A percentile compares a stretch with the other conserved stretches of the same genome.
Conservation (phyloP, 805 yeast species). For the Wickerhamiella sorbophila region DNA sequence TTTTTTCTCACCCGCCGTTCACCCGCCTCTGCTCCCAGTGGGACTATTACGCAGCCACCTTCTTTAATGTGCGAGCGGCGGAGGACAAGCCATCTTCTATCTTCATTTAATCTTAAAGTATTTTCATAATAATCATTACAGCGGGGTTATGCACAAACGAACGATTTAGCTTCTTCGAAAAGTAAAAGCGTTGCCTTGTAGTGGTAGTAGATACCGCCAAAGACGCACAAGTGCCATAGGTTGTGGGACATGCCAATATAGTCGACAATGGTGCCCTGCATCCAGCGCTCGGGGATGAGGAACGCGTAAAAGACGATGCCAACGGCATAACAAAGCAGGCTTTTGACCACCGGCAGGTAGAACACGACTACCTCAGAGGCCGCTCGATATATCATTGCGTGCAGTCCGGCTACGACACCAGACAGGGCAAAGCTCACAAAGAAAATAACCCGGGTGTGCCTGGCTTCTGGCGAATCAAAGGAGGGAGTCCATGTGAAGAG, state of each 20-base stretch:
- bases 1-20: too few relatives aligned
- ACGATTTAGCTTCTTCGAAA: conserved; percentile 32
- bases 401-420: conserved; percentile 54
- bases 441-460: conserved; percentile 65
- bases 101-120: too few relatives aligned
- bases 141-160: neutral
- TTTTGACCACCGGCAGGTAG: conserved; percentile 56
- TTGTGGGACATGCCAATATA: conserved; percentile 80
- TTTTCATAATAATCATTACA: too few relatives aligned
- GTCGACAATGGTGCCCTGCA: conserved; percentile 26
- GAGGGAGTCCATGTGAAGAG: conserved; percentile 81
- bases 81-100: too few relatives aligned
- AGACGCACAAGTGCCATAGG: conserved; percentile 85
- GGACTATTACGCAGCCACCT: too few relatives aligned
- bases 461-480: conserved; percentile 77
- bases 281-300: conserved; percentile 74
- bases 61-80: too few relatives aligned
- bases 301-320: conserved; percentile 86
- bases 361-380: conserved; percentile 35
- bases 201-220: conserved; percentile 81
- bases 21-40: too few relatives aligned
- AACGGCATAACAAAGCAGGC: conserved; percentile 55
- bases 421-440: conserved; percentile 64
- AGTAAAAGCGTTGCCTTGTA: conserved; percentile 64
- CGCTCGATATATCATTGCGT: conserved; percentile 43